Conservation (phyloP, 2,329 filamentous ascomycete species). For the Verticillium alfalfae region DNA sequence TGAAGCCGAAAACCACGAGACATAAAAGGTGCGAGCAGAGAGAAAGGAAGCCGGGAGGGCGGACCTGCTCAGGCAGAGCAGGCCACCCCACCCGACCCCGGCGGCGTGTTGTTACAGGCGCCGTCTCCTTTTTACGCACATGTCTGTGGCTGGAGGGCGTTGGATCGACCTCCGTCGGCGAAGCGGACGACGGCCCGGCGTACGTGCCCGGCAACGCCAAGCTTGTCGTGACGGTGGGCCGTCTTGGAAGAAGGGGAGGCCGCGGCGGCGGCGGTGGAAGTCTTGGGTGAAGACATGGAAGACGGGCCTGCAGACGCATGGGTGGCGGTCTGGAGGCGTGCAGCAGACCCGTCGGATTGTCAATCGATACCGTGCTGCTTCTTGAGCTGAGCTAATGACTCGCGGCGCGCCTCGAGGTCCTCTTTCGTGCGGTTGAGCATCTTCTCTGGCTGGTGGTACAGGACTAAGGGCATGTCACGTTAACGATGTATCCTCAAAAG, state of each 20-base stretch:
- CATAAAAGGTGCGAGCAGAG: constrained; percentile 5
- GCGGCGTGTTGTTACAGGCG: constrained; percentile 1
- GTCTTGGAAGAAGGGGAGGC: constrained; percentile 34
- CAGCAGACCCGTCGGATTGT: constrained; percentile 69
- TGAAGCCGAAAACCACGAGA: constrained; percentile 10
- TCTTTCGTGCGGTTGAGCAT: constrained; percentile 73
- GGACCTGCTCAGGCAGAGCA: not conserved
- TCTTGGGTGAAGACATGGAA: constrained; percentile 36
- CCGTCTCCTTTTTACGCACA: constrained; percentile 25
- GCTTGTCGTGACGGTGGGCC: constrained; percentile 37
- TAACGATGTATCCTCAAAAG: constrained; percentile 4
- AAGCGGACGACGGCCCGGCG: constrained; percentile 35
- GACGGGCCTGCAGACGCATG: constrained; percentile 54
- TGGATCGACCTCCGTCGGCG: constrained; percentile 30
- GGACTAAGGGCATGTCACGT: constrained; percentile 32
- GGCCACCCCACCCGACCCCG: not conserved
- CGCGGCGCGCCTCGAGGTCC: constrained; percentile 87
- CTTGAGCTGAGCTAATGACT: constrained; percentile 98
- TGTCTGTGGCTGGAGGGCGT: constrained; percentile 21
- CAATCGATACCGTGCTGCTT: constrained; percentile 98
- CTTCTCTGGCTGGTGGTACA: constrained; percentile 63
- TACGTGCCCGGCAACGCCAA: constrained; percentile 28
- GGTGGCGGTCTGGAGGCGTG: constrained; percentile 33
- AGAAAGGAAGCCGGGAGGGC: not conserved
- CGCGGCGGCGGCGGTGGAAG: constrained; percentile 19